Evolutionary conservation across 2,329 filamentous ascomycete genomes (phyloP).

Genomic region (Thelonectria olida): DNA sequence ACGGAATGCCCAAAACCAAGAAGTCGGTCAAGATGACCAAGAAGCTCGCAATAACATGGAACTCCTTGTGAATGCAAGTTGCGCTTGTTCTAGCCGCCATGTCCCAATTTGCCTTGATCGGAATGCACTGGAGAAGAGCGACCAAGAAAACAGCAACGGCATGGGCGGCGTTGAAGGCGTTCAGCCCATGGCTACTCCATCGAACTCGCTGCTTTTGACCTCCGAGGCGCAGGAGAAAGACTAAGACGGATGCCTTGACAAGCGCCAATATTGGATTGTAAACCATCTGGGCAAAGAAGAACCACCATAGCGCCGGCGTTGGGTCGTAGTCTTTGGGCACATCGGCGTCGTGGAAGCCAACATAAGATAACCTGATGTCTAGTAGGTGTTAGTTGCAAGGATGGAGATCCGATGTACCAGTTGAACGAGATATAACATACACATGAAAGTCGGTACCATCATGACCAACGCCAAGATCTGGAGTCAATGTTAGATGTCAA

Average conservation of each 20-base stretch:
- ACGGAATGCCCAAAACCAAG: slow-evolving; percentile 49
- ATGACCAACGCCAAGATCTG: slow-evolving; percentile 21
- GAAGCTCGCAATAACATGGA: slow-evolving; percentile 45
- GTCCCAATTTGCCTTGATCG: slow-evolving; percentile 31
- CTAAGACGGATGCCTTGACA: slow-evolving; percentile 54
- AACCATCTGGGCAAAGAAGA: slow-evolving; percentile 50
- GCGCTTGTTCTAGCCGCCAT: background rate
- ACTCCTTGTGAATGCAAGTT: slow-evolving; percentile 38
- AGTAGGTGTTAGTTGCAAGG: background rate
- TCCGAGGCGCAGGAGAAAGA: slow-evolving; percentile 53
- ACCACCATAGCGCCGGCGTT: slow-evolving; percentile 36
- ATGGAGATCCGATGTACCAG: background rate
- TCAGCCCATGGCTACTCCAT: slow-evolving; percentile 40
- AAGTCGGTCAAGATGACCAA: slow-evolving; percentile 53
- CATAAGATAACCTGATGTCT: slow-evolving; percentile 23
- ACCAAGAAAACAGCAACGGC: slow-evolving; percentile 48
- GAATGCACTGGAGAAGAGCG: slow-evolving; percentile 51
- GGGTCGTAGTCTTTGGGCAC: slow-evolving; percentile 13
- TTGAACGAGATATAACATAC: slow-evolving; percentile 10
- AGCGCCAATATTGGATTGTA: slow-evolving; percentile 57
- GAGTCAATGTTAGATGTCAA: background rate
- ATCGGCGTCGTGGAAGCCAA: slow-evolving; percentile 17
- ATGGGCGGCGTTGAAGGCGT: slow-evolving; percentile 46
- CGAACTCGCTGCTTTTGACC: slow-evolving; percentile 44
- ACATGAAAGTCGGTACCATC: slow-evolving; percentile 23